Percentiles rank a stretch among this genome's conserved stretches.
Evolutionary conservation across 2,329 filamentous ascomycete genomes (phyloP).

Genomic region (Hymenoscyphus repandus): DNA sequence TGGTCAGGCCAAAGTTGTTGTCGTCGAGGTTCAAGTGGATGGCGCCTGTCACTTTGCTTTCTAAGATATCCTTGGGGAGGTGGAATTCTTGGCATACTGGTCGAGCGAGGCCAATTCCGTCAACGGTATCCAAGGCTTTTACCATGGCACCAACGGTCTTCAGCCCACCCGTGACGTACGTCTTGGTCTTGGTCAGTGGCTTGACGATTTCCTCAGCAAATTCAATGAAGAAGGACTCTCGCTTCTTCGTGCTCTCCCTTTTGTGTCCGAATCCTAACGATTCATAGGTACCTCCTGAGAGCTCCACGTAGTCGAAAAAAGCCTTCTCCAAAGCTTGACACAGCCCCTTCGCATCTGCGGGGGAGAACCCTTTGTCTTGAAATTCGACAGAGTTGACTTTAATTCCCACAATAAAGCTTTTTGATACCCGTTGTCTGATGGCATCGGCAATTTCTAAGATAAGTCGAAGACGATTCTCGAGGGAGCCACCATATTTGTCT

Average conservation of each 20-base stretch:
- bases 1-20: conserved; percentile 41
- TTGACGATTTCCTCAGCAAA: conserved; percentile 51
- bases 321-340: conserved; percentile 44
- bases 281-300: conserved; percentile 59
- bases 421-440: conserved; percentile 38
- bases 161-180: conserved; percentile 59
- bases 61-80: conserved; percentile 36
- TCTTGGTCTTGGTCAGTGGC: conserved; percentile 40
- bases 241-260: conserved; percentile 38
- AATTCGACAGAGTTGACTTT: conserved; percentile 58
- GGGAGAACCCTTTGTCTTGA: conserved; percentile 48
- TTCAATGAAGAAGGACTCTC: conserved; percentile 65
- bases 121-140: conserved; percentile 40
- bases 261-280: conserved; percentile 35
- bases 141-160: conserved; percentile 47
- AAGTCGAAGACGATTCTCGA: conserved; percentile 37
- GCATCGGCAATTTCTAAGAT: conserved; percentile 54
- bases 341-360: conserved; percentile 53
- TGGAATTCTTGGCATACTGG: conserved; percentile 40
- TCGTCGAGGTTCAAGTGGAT: conserved; percentile 44
- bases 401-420: conserved; percentile 44
- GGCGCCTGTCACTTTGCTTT: conserved; percentile 41
- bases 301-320: conserved; percentile 60
- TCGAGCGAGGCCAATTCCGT: conserved; percentile 45
- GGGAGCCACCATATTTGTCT: conserved; percentile 29